phyloP scores from a whole-genome alignment of 371 early-diverging fungal species.

The Phascolomyces articulosus region DNA sequence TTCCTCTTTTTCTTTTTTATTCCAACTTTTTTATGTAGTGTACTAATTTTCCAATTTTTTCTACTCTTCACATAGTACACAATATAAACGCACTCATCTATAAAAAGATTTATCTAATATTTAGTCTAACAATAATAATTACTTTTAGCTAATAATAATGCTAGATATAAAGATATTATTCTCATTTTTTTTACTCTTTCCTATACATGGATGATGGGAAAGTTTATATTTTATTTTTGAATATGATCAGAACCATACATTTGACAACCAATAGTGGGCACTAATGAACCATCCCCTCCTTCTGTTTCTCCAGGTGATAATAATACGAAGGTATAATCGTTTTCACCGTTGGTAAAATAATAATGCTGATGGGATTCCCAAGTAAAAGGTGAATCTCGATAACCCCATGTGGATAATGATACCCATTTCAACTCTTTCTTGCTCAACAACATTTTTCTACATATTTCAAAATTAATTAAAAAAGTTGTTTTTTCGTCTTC shows the following conservation, averaged over 20 bases:
- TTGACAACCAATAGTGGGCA: constrained; percentile 2
- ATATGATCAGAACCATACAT: constrained; percentile 11
- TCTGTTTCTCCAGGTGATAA: constrained; percentile 3
- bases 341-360: constrained; percentile 14
- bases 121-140: too few relatives aligned
- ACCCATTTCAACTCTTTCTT: constrained; percentile 51
- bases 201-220: not conserved
- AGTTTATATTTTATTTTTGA: constrained; percentile 1
- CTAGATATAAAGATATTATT: too few relatives aligned
- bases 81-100: too few relatives aligned
- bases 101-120: too few relatives aligned
- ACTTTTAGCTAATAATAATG: too few relatives aligned
- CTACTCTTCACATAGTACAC: too few relatives aligned
- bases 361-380: constrained; percentile 63
- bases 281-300: too few relatives aligned
- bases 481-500: too few relatives aligned
- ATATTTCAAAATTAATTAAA: too few relatives aligned
- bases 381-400: constrained; percentile 66
- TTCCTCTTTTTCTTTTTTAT: too few relatives aligned
- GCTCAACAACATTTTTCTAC: constrained; percentile 32
- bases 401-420: constrained; percentile 65
- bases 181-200: too few relatives aligned
- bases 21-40: not conserved
- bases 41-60: not conserved
- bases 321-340: constrained; percentile 21